Conservation (phyloP, 441 rosid genomes). For the Sinapis alba region DNA sequence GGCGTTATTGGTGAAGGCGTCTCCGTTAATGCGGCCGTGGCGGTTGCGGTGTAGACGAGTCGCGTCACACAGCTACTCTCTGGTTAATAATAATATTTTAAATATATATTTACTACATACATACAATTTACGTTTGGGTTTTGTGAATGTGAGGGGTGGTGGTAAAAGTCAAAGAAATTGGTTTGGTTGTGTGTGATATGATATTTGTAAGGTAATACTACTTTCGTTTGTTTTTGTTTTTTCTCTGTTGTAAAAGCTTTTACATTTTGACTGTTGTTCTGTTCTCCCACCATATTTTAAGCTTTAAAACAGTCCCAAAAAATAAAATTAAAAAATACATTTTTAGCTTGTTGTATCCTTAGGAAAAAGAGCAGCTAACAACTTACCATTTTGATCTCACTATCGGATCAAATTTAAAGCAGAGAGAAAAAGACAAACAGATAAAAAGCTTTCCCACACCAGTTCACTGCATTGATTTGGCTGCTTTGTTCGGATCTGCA, state of each 20-base stretch:
- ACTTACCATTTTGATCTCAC: constrained; percentile 4
- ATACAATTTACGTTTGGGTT: constrained; percentile 32
- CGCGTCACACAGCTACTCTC: not conserved
- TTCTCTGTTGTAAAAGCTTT: constrained; percentile 31
- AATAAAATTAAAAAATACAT: not conserved
- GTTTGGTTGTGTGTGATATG: constrained; percentile 23
- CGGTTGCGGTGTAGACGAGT: constrained; percentile 31
- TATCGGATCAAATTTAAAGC: constrained; percentile 16
- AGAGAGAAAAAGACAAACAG: not conserved
- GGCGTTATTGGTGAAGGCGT: constrained; percentile 22
- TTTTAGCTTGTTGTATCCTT: constrained; percentile 9
- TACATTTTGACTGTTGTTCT: constrained; percentile 22
- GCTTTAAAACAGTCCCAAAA: constrained; percentile 27
- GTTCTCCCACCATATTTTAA: constrained; percentile 15
- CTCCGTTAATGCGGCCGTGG: constrained; percentile 17
- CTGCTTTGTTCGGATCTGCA: constrained; percentile 7
- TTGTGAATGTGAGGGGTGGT: constrained; percentile 16
- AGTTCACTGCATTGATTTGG: constrained; percentile 19
- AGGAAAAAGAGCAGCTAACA: constrained; percentile 26
- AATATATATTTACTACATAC: not conserved
- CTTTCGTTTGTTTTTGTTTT: not conserved
- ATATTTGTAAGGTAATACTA: constrained; percentile 30
- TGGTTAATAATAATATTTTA: constrained; percentile 19
- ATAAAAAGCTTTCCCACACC: constrained; percentile 16
- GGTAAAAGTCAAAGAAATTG: constrained; percentile 20